phyloP scores from a whole-genome alignment of 2,329 filamentous ascomycete genomes.

The Fusarium caatingaense region DNA sequence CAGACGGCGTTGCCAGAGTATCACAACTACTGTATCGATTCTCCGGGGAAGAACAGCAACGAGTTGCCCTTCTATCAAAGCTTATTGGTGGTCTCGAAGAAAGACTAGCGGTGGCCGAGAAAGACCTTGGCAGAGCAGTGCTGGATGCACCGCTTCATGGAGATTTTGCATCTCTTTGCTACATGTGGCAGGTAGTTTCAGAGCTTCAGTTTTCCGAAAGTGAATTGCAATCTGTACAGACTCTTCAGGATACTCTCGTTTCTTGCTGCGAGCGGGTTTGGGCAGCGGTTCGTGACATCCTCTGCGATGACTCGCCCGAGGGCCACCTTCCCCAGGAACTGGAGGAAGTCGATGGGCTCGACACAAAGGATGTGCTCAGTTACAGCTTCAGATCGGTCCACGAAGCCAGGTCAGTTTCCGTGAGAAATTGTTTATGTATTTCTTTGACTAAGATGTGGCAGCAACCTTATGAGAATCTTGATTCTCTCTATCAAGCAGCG shows the following conservation, averaged over 20 bases:
- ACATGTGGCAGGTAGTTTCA: slow-evolving; percentile 65
- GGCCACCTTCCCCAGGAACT: slow-evolving; percentile 83
- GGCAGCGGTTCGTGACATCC: slow-evolving; percentile 77
- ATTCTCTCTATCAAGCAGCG: slow-evolving; percentile 65
- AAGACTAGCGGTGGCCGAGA: slow-evolving; percentile 72
- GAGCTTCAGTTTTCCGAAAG: slow-evolving; percentile 54
- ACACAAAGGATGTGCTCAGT: slow-evolving; percentile 89
- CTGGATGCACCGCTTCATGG: slow-evolving; percentile 75
- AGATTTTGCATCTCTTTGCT: slow-evolving; percentile 73
- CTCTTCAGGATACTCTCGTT: slow-evolving; percentile 67
- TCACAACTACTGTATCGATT: slow-evolving; percentile 76
- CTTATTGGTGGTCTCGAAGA: slow-evolving; percentile 71
- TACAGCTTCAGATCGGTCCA: slow-evolving; percentile 97
- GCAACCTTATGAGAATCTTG: slow-evolving; percentile 76
- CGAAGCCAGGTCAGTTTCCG: slow-evolving; percentile 77
- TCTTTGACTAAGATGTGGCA: slow-evolving; percentile 51
- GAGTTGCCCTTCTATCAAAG: slow-evolving; percentile 63
- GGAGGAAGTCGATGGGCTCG: slow-evolving; percentile 76
- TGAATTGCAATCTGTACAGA: slow-evolving; percentile 52
- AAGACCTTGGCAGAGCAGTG: slow-evolving; percentile 74
- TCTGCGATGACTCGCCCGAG: slow-evolving; percentile 96
- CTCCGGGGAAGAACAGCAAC: slow-evolving; percentile 56
- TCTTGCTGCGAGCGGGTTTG: slow-evolving; percentile 76
- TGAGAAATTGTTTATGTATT: slow-evolving; percentile 19
- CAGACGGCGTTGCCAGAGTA: slow-evolving; percentile 86